A percentile compares a stretch with the other conserved stretches of the same genome.
Evolutionary conservation across 805 yeast species (phyloP).

Genomic region (Lachancea meyersii): DNA sequence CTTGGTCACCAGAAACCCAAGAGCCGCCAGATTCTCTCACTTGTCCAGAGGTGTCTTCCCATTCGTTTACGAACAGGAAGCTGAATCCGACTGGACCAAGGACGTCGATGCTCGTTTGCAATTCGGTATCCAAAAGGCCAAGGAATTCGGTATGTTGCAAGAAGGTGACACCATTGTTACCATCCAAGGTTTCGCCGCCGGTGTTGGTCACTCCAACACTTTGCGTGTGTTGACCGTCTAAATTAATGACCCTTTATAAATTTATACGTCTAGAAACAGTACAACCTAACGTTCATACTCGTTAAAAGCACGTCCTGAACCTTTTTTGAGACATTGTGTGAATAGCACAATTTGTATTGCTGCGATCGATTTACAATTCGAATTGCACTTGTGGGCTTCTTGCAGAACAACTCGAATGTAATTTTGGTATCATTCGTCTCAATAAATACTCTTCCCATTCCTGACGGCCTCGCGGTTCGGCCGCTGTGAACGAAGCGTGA

Average conservation of each 20-base stretch:
- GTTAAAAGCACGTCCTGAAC: background rate
- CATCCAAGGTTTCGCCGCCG: constrained; percentile 98
- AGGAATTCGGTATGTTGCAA: constrained; percentile 73
- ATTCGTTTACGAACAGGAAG: constrained; percentile 65
- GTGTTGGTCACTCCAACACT: constrained; percentile 98
- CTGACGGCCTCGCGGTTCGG: constrained; percentile 15
- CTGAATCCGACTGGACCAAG: constrained; percentile 78
- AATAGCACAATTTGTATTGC: background rate
- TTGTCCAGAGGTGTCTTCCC: constrained; percentile 98
- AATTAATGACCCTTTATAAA: constrained; percentile 13
- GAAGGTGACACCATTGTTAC: constrained; percentile 88
- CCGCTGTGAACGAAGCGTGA: constrained; percentile 8
- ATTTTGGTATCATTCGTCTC: constrained; percentile 21
- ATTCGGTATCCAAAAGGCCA: constrained; percentile 88
- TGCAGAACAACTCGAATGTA: constrained; percentile 16
- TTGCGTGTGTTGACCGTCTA: constrained; percentile 83
- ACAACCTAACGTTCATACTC: background rate
- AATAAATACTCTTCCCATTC: constrained; percentile 31
- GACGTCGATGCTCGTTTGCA: constrained; percentile 94
- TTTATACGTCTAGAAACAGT: constrained; percentile 7
- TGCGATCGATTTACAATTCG: background rate
- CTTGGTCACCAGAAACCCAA: constrained; percentile 94
- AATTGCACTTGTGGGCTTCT: background rate
- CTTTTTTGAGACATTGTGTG: background rate
- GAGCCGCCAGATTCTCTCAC: constrained; percentile 92